Conservation (phyloP, 345 rosid genomes). For the Sisymbrium irio region DNA sequence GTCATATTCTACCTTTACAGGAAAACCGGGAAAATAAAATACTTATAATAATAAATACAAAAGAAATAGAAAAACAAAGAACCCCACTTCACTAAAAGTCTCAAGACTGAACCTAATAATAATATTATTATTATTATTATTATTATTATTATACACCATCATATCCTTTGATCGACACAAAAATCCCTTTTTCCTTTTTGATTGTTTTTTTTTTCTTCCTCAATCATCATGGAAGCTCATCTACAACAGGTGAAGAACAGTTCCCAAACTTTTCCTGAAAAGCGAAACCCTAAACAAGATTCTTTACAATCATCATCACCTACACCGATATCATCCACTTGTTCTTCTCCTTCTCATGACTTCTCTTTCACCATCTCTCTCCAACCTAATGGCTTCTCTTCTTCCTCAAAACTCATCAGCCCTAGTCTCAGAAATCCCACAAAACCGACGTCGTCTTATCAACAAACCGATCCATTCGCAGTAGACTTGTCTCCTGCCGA, state of each 20-base stretch:
- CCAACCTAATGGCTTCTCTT: constrained; percentile 41
- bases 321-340: constrained; percentile 54
- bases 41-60: constrained; percentile 1
- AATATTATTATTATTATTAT: constrained; percentile 20
- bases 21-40: constrained; percentile 25
- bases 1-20: constrained; percentile 33
- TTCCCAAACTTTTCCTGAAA: constrained; percentile 35
- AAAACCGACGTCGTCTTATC: constrained; percentile 35
- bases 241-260: constrained; percentile 42
- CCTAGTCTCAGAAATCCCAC: constrained; percentile 19
- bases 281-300: constrained; percentile 39
- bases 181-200: constrained; percentile 12
- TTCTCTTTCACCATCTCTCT: constrained; percentile 94
- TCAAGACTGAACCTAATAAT: constrained; percentile 18
- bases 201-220: background rate
- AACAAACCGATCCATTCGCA: constrained; percentile 51
- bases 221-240: constrained; percentile 51
- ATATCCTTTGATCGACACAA: constrained; percentile 35
- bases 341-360: constrained; percentile 91
- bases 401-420: constrained; percentile 35
- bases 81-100: constrained; percentile 10
- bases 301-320: constrained; percentile 21
- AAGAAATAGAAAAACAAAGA: background rate
- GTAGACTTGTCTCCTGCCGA: constrained; percentile 94
- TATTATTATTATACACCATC: constrained; percentile 18